Evolutionary conservation across 2,329 filamentous ascomycete genomes (phyloP).

Genomic region (Cercospora sp.): DNA sequence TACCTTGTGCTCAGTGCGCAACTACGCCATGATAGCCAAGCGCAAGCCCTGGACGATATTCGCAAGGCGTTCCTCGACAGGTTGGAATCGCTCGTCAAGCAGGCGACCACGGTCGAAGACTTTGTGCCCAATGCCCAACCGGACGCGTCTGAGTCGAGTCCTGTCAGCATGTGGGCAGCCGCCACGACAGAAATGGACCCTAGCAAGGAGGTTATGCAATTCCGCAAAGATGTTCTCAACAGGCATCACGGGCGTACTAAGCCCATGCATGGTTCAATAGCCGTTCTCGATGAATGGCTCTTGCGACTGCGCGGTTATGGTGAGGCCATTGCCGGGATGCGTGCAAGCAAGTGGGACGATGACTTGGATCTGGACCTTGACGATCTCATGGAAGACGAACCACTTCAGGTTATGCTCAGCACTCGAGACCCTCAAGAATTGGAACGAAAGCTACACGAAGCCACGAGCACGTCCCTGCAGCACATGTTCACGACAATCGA

Average conservation of each 20-base stretch:
- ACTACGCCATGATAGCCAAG: conserved; percentile 21
- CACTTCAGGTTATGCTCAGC: conserved; percentile 66
- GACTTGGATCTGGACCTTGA: conserved; percentile 70
- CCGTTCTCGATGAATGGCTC: conserved; percentile 71
- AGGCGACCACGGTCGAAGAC: conserved; percentile 19
- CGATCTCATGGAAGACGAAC: conserved; percentile 61
- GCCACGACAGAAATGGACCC: conserved; percentile 31
- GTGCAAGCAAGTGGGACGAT: conserved; percentile 71
- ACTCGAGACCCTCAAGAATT: conserved; percentile 69
- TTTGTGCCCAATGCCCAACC: conserved; percentile 6
- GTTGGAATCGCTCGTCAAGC: conserved; percentile 25
- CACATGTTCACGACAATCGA: conserved; percentile 23
- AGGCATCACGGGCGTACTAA: conserved; percentile 72
- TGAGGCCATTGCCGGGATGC: conserved; percentile 63
- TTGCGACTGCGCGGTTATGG: conserved; percentile 68
- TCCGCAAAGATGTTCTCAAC: conserved; percentile 69
- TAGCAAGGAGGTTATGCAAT: conserved; percentile 45
- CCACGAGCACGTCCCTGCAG: conserved; percentile 21
- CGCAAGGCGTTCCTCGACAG: conserved; percentile 27
- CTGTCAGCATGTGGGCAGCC: conserved; percentile 31
- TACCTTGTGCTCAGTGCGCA: conserved; percentile 31
- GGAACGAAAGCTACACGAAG: conserved; percentile 31
- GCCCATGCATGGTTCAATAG: conserved; percentile 61
- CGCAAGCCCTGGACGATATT: conserved; percentile 26
- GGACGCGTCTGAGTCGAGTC: background rate